These are phyloP conservation scores for Boletellus sp. DNA, from an alignment of 1,284 basidiomycete species.

Conservation along the genomic window DNA sequence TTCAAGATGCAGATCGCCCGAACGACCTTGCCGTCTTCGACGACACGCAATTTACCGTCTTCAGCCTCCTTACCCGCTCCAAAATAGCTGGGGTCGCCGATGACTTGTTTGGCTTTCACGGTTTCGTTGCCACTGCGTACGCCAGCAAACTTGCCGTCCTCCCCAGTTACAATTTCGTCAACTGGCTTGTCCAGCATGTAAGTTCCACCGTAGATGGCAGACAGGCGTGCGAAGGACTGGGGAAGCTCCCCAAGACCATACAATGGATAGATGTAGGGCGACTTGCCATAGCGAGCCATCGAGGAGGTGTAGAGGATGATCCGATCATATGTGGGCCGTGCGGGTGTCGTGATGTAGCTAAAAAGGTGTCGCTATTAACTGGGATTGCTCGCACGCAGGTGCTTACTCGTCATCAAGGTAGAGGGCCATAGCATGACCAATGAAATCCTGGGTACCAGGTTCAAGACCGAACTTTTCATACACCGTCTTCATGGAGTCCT, in stretches of 20 bases:
- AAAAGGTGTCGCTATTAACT: constrained; percentile 3
- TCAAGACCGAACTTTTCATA: constrained; percentile 98
- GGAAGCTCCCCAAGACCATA: constrained; percentile 99
- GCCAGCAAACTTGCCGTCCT: constrained; percentile 88
- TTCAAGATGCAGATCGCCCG: constrained; percentile 98
- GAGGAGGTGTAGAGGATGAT: constrained; percentile 98
- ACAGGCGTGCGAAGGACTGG: constrained; percentile 96
- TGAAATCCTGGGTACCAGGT: constrained; percentile 97
- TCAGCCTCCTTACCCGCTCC: constrained; percentile 63
- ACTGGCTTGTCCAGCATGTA: constrained; percentile 99
- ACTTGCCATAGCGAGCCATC: constrained; percentile 99
- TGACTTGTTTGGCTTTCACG: constrained; percentile 96
- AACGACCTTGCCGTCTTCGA: constrained; percentile 94
- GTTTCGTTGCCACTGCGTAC: constrained; percentile 90
- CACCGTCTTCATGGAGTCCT: constrained; percentile 85
- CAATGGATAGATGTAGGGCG: constrained; percentile 98
- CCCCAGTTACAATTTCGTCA: constrained; percentile 85
- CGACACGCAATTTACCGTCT: constrained; percentile 78
- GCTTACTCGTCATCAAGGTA: constrained; percentile 95
- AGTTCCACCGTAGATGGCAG: constrained; percentile 98
- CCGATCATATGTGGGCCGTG: constrained; percentile 88
- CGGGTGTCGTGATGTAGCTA: constrained; percentile 92
- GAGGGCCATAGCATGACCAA: constrained; percentile 99
- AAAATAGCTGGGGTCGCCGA: constrained; percentile 99
- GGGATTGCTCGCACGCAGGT: neutral